Evolutionary conservation across 1,284 basidiomycete genomes (phyloP).

Genomic region (Leccinum ponderosum): DNA sequence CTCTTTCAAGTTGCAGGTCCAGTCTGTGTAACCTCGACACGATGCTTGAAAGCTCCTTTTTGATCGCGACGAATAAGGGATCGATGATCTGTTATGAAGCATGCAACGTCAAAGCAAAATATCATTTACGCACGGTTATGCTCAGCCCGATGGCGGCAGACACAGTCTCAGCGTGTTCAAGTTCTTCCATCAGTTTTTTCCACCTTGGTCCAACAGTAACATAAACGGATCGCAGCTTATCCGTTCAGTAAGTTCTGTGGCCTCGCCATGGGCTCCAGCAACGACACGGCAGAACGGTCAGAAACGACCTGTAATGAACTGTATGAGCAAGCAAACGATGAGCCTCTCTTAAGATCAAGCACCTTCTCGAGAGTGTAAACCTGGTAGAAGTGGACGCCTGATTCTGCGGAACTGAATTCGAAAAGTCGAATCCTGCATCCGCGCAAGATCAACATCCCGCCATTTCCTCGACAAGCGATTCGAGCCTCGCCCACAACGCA

Average conservation of each 20-base stretch:
- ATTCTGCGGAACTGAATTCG: not conserved
- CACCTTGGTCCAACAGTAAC: constrained; percentile 76
- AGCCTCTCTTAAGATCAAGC: constrained; percentile 73
- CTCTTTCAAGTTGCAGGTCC: constrained; percentile 64
- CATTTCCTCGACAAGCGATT: constrained; percentile 86
- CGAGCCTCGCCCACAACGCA: constrained; percentile 82
- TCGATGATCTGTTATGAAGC: constrained; percentile 54
- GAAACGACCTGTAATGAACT: constrained; percentile 54
- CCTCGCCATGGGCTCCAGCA: constrained; percentile 78
- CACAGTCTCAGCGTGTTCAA: constrained; percentile 68
- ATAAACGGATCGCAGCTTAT: constrained; percentile 71
- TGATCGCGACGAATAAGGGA: constrained; percentile 72
- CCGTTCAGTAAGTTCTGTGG: constrained; percentile 77
- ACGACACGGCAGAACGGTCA: constrained; percentile 76
- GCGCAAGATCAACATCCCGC: constrained; percentile 73
- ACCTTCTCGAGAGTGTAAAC: constrained; percentile 96
- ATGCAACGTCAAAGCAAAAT: not conserved
- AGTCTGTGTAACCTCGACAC: constrained; percentile 81
- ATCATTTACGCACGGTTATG: constrained; percentile 52
- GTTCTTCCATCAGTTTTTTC: constrained; percentile 53
- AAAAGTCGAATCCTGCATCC: constrained; percentile 52
- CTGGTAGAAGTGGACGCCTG: constrained; percentile 37
- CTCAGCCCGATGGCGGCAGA: constrained; percentile 54
- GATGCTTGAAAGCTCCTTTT: constrained; percentile 76
- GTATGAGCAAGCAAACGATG: not conserved